A percentile compares a stretch with the other conserved stretches of the same genome.
Conservation (phyloP, 1,139 yeast genomes). For the Geotrichum aggregatum region DNA sequence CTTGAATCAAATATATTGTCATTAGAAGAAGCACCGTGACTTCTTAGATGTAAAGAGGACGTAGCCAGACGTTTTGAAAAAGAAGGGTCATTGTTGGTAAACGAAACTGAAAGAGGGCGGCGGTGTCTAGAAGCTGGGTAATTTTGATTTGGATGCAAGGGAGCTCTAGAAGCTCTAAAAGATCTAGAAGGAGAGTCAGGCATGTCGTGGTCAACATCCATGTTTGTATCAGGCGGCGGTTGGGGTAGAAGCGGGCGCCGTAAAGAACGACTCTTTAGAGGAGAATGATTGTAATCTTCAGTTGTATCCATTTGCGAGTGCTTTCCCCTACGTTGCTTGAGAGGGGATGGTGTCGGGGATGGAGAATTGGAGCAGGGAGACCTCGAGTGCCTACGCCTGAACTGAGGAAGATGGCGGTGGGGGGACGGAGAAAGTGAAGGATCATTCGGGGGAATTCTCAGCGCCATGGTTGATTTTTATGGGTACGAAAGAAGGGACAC, state of each 20-base stretch:
- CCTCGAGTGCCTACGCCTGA: too few relatives aligned
- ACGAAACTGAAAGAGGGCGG: conserved; percentile 15
- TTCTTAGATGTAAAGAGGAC: conserved; percentile 12
- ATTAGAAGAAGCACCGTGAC: neutral
- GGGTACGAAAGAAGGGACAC: neutral
- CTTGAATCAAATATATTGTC: neutral
- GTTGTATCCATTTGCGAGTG: conserved; percentile 3
- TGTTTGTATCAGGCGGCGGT: neutral
- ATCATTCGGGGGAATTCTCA: conserved; percentile 18
- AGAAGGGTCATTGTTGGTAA: conserved; percentile 4
- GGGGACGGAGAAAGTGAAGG: conserved; percentile 20
- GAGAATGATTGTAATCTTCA: too few relatives aligned
- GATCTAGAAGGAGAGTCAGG: conserved; percentile 9
- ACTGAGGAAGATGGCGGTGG: conserved; percentile 17
- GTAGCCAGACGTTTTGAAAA: conserved; percentile 18
- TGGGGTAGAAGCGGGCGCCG: neutral
- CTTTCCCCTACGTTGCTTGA: conserved; percentile 13
- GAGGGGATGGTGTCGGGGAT: conserved; percentile 17
- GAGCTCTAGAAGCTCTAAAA: neutral
- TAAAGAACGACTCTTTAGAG: neutral
- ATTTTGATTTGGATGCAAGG: neutral
- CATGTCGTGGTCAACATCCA: conserved; percentile 15
- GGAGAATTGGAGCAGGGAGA: conserved; percentile 16
- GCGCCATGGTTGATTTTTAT: conserved; percentile 10
- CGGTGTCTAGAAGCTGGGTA: conserved; percentile 3